A percentile compares a stretch with the other conserved stretches of the same genome.
phyloP scores from a whole-genome alignment of 176 grass and related monocot genomes.

The Saccharum officinarum region DNA sequence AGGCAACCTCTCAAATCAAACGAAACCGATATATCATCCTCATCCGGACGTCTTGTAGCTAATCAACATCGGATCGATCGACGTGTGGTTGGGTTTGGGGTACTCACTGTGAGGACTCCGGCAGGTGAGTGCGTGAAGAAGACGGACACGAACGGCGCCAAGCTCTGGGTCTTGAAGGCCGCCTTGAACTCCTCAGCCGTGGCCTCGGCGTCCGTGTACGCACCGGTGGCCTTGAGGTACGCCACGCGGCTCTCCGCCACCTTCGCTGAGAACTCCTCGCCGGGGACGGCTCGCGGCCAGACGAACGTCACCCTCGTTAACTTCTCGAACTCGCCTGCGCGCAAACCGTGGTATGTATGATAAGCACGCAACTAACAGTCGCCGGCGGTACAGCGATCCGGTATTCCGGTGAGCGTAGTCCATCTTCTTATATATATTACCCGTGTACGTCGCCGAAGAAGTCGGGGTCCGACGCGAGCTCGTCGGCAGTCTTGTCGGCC shows the following conservation, averaged over 20 bases:
- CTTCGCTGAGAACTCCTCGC: conserved; percentile 75
- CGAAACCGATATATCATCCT: background rate
- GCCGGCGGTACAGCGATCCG: too few relatives aligned
- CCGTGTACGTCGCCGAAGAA: conserved; percentile 70
- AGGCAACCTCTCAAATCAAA: conserved; percentile 49
- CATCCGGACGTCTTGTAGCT: too few relatives aligned
- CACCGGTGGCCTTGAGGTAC: conserved; percentile 58
- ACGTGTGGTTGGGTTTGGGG: background rate
- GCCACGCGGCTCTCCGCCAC: conserved; percentile 76
- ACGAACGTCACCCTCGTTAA: conserved; percentile 63
- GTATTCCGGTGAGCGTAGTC: background rate
- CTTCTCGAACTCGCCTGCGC: conserved; percentile 87
- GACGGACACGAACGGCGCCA: conserved; percentile 68
- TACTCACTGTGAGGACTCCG: conserved; percentile 39
- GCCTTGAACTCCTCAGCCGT: conserved; percentile 70
- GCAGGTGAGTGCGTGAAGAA: conserved; percentile 76
- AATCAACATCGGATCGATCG: too few relatives aligned
- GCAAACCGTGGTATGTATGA: too few relatives aligned
- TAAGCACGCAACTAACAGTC: too few relatives aligned
- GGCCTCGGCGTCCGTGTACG: conserved; percentile 66
- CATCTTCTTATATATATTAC: background rate
- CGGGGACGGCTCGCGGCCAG: conserved; percentile 44
- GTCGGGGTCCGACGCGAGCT: conserved; percentile 40
- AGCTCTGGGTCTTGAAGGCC: conserved; percentile 47
- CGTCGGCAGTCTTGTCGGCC: conserved; percentile 54